Evolutionary conservation across 2,329 filamentous ascomycete species (phyloP), one percentile per base, ranked within the genome.

Genomic region (Phialophora expanda): DNA sequence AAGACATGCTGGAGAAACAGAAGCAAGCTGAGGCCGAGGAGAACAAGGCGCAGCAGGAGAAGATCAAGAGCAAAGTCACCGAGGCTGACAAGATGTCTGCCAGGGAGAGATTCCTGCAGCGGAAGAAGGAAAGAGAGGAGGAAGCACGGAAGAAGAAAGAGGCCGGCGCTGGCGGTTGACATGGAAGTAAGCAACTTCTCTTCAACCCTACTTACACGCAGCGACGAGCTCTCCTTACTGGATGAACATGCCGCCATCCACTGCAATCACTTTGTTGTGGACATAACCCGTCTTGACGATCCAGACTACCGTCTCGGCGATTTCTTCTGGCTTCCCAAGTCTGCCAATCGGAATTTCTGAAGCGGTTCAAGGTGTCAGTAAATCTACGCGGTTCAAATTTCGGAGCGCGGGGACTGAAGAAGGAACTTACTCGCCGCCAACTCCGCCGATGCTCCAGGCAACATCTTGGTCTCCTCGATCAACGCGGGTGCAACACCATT

Each of bases 41-140:
- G 69, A 78, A 81, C 67, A 80, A 78, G 64, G 82, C 83, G 68
- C 69, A 86, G 59, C 84, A 84, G 57, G 84, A 85, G 69, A 82
- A 83, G 55, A 83, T 76, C 38, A 87, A 87, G 78, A 87, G 83
- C 63, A 82, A 80, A 68, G 87, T 88, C 78, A 86, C 85, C 0
- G 80, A 81, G 32, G 76, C 73, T 12, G 86, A 88, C 64, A 85
- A 89, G 46, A 82, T 80, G 66, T 85, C 85, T 73, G 87, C 87
- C 3, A 85, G 83, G 71, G 87, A 88, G 74, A 79, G 87, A 53
- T 89, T 87, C 73, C 74, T 89, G 71, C 84, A 86, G 60, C 78
- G 86, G 69, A 88, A 88, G 78, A 81, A 77, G 67, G 86, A 87
- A 67, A 75, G 77, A 41, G 78, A 79, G 61, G 71, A 71, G 65